Conservation (phyloP, 2,329 filamentous ascomycete species). For the Aspergillus fumigatus region DNA sequence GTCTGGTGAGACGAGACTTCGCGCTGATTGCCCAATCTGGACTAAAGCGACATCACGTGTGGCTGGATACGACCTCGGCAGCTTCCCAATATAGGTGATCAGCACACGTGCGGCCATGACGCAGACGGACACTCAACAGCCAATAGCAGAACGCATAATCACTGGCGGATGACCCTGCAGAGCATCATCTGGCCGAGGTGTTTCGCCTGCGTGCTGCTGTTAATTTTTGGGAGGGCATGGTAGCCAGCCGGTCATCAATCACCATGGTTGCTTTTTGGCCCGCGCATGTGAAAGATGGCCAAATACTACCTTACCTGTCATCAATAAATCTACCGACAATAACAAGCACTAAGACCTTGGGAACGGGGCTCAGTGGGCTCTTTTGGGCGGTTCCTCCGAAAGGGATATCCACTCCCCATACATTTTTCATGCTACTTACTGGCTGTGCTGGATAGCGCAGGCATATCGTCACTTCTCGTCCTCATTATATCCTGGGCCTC, state of each 20-base stretch:
- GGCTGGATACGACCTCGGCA: neutral
- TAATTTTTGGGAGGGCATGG: neutral
- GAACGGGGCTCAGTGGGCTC: neutral
- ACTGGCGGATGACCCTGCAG: neutral
- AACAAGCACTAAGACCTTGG: neutral
- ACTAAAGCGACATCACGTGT: neutral
- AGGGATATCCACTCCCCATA: neutral
- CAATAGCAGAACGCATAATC: constrained; percentile 13
- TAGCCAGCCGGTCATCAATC: neutral
- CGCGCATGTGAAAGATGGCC: neutral
- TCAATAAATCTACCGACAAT: neutral
- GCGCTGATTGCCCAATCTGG: neutral
- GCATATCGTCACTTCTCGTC: neutral
- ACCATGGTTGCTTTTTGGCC: neutral
- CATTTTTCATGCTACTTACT: neutral
- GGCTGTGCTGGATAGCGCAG: neutral
- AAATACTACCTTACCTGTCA: neutral
- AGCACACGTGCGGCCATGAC: constrained; percentile 9
- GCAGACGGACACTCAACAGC: constrained; percentile 3
- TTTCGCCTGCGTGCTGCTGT: neutral
- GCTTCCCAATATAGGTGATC: constrained; percentile 3
- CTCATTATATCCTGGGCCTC: neutral
- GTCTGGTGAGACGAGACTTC: neutral
- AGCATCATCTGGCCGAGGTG: neutral
- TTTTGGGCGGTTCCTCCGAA: neutral